These are phyloP conservation scores for Cercospora sojina DNA, from an alignment of 2,329 filamentous ascomycete species.

Conservation along the genomic window DNA sequence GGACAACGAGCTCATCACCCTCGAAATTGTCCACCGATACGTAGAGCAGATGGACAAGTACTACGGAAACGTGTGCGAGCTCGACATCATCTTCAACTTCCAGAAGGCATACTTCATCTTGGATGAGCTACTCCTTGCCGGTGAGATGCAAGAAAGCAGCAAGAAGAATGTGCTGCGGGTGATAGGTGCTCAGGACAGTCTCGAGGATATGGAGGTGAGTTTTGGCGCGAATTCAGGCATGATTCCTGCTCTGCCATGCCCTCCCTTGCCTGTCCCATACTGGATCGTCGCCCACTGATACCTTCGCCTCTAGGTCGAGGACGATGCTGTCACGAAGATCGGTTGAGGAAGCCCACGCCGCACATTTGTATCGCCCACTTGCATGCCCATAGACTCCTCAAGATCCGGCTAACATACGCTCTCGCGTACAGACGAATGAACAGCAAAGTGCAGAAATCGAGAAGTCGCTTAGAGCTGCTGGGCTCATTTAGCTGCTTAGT, in stretches of 20 bases:
- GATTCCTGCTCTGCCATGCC: neutral
- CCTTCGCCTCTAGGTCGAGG: constrained; percentile 40
- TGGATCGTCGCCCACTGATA: constrained; percentile 35
- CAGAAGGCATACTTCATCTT: constrained; percentile 99
- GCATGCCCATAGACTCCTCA: constrained; percentile 6
- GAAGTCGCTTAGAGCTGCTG: constrained; percentile 32
- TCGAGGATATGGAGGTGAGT: constrained; percentile 99
- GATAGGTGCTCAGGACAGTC: constrained; percentile 93
- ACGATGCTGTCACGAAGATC: constrained; percentile 61
- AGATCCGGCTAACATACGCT: constrained; percentile 20
- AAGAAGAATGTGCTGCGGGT: constrained; percentile 98
- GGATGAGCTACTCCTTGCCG: constrained; percentile 90
- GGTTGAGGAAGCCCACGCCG: constrained; percentile 41
- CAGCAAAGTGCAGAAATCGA: constrained; percentile 33
- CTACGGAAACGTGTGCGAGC: constrained; percentile 98
- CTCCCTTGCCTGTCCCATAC: neutral
- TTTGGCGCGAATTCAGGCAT: constrained; percentile 7
- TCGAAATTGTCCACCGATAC: constrained; percentile 98
- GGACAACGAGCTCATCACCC: constrained; percentile 96
- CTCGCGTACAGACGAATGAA: constrained; percentile 25
- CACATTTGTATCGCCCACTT: constrained; percentile 22
- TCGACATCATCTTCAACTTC: constrained; percentile 99
- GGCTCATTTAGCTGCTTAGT: constrained; percentile 34
- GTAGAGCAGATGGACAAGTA: constrained; percentile 99
- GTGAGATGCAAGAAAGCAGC: constrained; percentile 97